Base-by-base conservation (phyloP, 306 rosid genomes). In the Citrullus colocynthis region DNA sequence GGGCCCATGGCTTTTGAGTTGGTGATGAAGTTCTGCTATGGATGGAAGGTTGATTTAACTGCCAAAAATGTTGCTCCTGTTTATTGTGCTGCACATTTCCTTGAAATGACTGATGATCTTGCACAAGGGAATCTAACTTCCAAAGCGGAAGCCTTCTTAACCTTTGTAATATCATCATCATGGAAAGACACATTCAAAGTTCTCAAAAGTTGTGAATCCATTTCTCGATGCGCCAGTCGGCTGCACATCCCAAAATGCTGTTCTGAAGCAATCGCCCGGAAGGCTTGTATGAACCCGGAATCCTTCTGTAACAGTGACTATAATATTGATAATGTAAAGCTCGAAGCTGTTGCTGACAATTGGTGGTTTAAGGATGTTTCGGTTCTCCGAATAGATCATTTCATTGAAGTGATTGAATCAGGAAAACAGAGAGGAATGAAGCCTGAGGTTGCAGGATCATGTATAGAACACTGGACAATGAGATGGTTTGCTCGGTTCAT, bases 291-390 rank as follows among this genome's bases (percentile, higher is more conserved):
- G 37, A 83, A 85, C 67, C 83, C 78, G 21, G 78, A 83, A 55
- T 81, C 86, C 75, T 84, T 80, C 69, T 59, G 85, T 79, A 39
- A 75, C 11, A 79, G 77, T 16, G 81, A 63, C 71, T 49, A 49
- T 48, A 71, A 71, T 48, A 39, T 71, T 21, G 76, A 71, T 71
- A 71, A 71, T 6, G 62, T 81, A 32, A 80, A 64, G 80, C 41
- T 44, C 28, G 79, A 80, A 60, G 74, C 67, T 48, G 78, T 11
- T 21, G 36, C 39, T 6, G 78, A 87, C 51, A 80, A 78, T 62
- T 90, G 98, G 94, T 90, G 98, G 98, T 86, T 94, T 13, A 90
- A 86, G 78, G 92, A 92, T 62, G 85, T 88, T 2, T 89, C 89
- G 0, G 11, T 32, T 44, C 85, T 94, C 2, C 85, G 92, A 2